Base-by-base conservation (phyloP, 1,139 yeast species). In the Yamadazyma mexicana region DNA sequence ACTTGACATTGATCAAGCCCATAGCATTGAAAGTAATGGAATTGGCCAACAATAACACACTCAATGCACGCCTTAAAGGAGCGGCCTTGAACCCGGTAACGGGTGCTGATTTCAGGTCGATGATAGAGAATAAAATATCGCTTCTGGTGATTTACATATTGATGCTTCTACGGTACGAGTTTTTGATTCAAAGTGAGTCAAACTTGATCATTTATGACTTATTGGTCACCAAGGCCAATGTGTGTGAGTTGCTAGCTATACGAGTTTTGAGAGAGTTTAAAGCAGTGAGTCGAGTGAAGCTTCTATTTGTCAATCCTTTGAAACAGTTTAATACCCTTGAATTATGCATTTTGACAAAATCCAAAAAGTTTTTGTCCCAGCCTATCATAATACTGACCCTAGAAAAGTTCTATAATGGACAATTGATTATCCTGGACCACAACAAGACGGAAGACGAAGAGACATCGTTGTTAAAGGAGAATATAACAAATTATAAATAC, bases 161-260 rank as follows among this genome's bases (percentile, higher is more conserved):
- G 9, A 51, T 71, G 24, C 52, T 71, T 12, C 49, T 71, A 24
- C 53, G 69, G 31, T 67, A 69, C 44, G 77, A 71, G 45, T 79
- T 69, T 49, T 54, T 63, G 42, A 73, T 77, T 32, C 83, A 79
- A 47, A 64, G 74, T 15, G 69, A 69, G 31, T 59, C 64, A 42
- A 75, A 78, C 46, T 66, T 77, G 34, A 73, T 79, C 24, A 60
- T 65, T 47, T 69, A 66, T 37, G 82, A 79, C 34, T 61, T 79
- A 28, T 61, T 77, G 53, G 54, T 56, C 1, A 76, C 84, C 9
- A 71, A 80, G 39, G 76, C 83, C 18, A 66, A 63, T 42, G 64
- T 79, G 4, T 79, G 85, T 54, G 84, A 79, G 52, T 56, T 77
- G 11, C 59, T 78, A 32, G 81, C 83, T 2, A 66, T 77, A 24